Base-by-base conservation (phyloP, 257 asterid species). In the Gentiana dahurica region DNA sequence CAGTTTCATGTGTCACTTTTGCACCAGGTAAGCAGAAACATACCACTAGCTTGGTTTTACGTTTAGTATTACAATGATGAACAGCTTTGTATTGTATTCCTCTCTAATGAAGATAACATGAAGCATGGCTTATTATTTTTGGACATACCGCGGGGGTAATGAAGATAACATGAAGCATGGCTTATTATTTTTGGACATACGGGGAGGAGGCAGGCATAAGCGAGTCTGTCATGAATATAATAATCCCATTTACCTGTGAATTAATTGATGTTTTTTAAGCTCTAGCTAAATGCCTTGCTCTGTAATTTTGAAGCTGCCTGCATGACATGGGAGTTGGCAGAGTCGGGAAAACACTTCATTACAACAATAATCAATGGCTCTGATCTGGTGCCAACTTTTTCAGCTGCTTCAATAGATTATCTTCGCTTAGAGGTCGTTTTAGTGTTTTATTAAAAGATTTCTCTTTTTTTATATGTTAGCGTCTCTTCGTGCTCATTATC, bases 241-340 rank as follows among this genome's bases (percentile, higher is more conserved):
- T 15, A 15, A 15, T 15, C 24, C 24, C 24, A 15, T 15, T 15
- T 15, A 15, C 24, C 24, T 15, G 24, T 15, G 24, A 15, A 8
- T 10, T 36, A 36, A 37, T 13, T 63, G 38, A 34, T 12, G 4
- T 53, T 13, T 12, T 47, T 8, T 12, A 24, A 43, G 46, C 46
- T 4, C 46, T 41, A 41, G 46, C 8, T 41, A 10, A 41, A 5
- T 41, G 46, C 46, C 2, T 41, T 41, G 12, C 38, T 32, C 35
- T 11, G 37, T 58, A 55, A 48, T 58, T 44, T 41, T 43, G 47
- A 74, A 87, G 94, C 89, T 71, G 94, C 95, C 62, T 84, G 95
- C 70, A 83, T 87, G 94, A 87, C 94, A 36, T 79, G 82, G 86
- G 95, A 79, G 75, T 72, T 87, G 78, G 95, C 91, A 2, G 95